Base-by-base conservation (phyloP, 306 rosid genomes). In the Macrotyloma uniflorum region DNA sequence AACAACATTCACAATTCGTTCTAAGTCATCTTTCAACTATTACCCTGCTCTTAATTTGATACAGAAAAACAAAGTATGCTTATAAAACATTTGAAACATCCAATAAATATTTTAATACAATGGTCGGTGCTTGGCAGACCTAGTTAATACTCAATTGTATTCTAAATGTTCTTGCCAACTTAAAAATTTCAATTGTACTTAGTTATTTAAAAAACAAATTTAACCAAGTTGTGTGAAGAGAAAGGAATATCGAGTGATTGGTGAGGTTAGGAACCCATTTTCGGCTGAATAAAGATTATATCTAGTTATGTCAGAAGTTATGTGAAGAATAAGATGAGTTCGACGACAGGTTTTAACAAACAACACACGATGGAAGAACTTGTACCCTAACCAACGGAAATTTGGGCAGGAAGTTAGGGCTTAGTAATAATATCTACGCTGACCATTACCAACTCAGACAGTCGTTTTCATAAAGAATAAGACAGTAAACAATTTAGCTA, bases 401-500 rank as follows among this genome's bases (percentile, higher is more conserved):
- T 67, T 66, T 67, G 40, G 24, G 61, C 28, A 42, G 20, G 28
- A 50, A 57, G 42, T 69, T 50, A 19, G 18, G 23, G 71, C 67
- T 61, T 2, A 19, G 45, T 58, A 57, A 69, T 22, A 55, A 35
- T 54, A 70, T 49, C 63, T 53, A 50, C 66, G 75, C 64, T 5
- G 49, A 77, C 33, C 14, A 62, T 24, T n/a, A 20, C 33, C 69
- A 18, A 32, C 10, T 61, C 67, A 51, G 9, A 71, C 35, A 57
- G 12, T 20, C 32, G 28, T 20, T 15, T 30, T 70, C 68, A n/a
- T 14, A 59, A 53, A 36, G 54, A 35, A 12, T 57, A 36, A 70
- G 14, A 16, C 30, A 80, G 40, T 50, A 49, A 40, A 19, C 59
- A 75, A 47, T 75, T 63, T 61, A 40, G 43, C 77, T 74, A 24